phyloP scores from a whole-genome alignment of 768 basidiomycete species.

The Thelephora ganbajun region DNA sequence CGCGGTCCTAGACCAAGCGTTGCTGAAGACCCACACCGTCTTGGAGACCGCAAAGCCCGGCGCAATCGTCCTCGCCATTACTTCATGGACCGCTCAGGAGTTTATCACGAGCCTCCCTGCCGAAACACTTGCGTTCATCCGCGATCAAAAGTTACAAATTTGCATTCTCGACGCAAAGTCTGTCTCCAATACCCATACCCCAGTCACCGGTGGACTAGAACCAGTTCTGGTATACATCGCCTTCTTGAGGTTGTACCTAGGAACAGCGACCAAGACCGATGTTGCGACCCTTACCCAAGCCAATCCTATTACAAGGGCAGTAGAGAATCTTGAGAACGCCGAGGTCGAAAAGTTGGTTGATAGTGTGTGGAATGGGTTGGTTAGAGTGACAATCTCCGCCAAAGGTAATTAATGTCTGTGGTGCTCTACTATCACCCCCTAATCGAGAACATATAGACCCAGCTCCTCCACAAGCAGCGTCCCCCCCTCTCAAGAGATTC shows the following conservation, averaged over 20 bases:
- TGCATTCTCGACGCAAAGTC: constrained; percentile 46
- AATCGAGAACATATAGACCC: neutral
- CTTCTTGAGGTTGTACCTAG: constrained; percentile 77
- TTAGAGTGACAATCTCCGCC: constrained; percentile 34
- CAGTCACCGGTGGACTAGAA: constrained; percentile 24
- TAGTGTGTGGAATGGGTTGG: constrained; percentile 52
- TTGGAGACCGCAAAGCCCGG: constrained; percentile 50
- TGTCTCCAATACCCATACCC: constrained; percentile 25
- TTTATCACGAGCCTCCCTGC: constrained; percentile 51
- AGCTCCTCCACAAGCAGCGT: constrained; percentile 8
- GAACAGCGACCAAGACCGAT: constrained; percentile 38
- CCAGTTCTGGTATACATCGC: constrained; percentile 57
- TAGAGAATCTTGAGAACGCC: constrained; percentile 31
- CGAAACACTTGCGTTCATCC: constrained; percentile 30
- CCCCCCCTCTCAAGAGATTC: constrained; percentile 36
- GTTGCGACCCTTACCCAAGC: constrained; percentile 27
- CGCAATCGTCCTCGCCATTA: constrained; percentile 60
- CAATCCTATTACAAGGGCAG: constrained; percentile 22
- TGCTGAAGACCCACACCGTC: constrained; percentile 69
- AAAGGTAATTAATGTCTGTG: constrained; percentile 11
- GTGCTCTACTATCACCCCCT: constrained; percentile 1
- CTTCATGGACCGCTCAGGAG: constrained; percentile 68
- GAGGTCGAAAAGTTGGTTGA: constrained; percentile 39
- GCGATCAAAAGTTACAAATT: constrained; percentile 38
- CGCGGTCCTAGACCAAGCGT: constrained; percentile 57